Percentiles rank a stretch among this genome's conserved stretches.
Conservation (phyloP, 2,329 filamentous ascomycete species). For the Fusarium sp. region DNA sequence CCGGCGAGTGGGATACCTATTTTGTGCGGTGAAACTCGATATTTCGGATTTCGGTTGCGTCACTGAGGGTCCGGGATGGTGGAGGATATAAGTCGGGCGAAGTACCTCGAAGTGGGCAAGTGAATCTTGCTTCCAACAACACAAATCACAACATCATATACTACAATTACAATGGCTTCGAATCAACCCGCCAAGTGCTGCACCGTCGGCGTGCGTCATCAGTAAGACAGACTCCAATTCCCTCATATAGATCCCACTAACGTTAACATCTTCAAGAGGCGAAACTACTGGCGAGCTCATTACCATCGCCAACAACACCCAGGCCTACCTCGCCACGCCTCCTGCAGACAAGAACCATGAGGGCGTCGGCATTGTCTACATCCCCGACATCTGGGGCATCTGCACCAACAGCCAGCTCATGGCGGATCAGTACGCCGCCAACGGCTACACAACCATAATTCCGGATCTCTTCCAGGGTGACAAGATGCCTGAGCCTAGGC, state of each 20-base stretch:
- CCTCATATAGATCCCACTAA: background rate
- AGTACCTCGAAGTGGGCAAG: background rate
- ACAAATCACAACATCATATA: background rate
- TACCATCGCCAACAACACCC: conserved; percentile 57
- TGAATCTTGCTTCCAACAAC: background rate
- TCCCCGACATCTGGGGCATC: conserved; percentile 53
- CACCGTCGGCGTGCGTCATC: conserved; percentile 61
- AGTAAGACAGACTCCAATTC: conserved; percentile 56
- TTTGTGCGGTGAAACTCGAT: conserved; percentile 3
- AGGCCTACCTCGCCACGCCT: conserved; percentile 63
- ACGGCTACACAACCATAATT: conserved; percentile 53
- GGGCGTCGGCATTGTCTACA: conserved; percentile 47
- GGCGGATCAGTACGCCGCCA: conserved; percentile 53
- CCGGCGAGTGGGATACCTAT: background rate
- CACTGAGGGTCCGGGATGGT: conserved; percentile 23
- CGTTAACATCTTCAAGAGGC: conserved; percentile 53
- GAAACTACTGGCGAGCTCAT: conserved; percentile 57
- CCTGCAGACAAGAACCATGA: conserved; percentile 41
- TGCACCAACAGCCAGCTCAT: conserved; percentile 54
- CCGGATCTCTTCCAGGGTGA: conserved; percentile 54
- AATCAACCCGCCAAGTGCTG: conserved; percentile 64
- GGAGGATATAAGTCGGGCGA: conserved; percentile 23
- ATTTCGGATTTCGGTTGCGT: conserved; percentile 30
- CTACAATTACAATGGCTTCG: conserved; percentile 63
- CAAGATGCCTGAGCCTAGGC: conserved; percentile 39